Percentiles rank a stretch among this genome's conserved stretches.
Evolutionary conservation across 1,139 yeast species (phyloP).

Genomic region (Williopsis jadinii): DNA sequence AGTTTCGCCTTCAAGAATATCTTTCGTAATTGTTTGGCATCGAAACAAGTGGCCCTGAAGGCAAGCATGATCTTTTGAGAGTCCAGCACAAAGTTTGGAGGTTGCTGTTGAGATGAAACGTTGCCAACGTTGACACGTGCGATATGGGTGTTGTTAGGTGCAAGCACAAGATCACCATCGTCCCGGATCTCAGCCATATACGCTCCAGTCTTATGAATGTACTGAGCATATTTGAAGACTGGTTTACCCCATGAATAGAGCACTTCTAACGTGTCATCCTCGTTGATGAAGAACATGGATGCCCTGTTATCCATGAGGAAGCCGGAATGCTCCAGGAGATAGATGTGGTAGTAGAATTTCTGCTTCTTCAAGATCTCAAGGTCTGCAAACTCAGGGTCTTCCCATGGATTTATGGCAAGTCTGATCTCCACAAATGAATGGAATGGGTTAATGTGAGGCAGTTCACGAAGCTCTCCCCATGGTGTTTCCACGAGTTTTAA

Average conservation of each 20-base stretch:
- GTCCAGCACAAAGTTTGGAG: conserved; percentile 35
- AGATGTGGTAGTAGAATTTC: conserved; percentile 54
- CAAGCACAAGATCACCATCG: conserved; percentile 73
- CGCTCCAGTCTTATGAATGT: conserved; percentile 82
- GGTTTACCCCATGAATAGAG: conserved; percentile 92
- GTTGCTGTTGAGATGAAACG: conserved; percentile 19
- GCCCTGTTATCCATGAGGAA: conserved; percentile 81
- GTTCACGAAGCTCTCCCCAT: conserved; percentile 74
- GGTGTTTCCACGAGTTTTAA: conserved; percentile 87
- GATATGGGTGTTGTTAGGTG: conserved; percentile 73
- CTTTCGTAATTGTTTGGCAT: conserved; percentile 37
- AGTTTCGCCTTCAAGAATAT: conserved; percentile 55
- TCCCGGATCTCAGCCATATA: conserved; percentile 84
- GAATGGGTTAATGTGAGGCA: conserved; percentile 77
- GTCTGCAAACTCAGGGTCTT: conserved; percentile 40
- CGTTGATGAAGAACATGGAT: conserved; percentile 44
- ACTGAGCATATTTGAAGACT: conserved; percentile 75
- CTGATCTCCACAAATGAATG: conserved; percentile 73
- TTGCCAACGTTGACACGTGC: conserved; percentile 46
- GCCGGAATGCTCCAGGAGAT: conserved; percentile 58
- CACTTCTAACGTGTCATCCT: conserved; percentile 48
- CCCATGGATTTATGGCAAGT: conserved; percentile 66
- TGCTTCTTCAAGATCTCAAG: conserved; percentile 34
- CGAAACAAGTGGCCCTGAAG: conserved; percentile 57
- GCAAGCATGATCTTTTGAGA: conserved; percentile 69